Base-by-base conservation (phyloP, 257 asterid genomes). In the Datura wrightii region DNA sequence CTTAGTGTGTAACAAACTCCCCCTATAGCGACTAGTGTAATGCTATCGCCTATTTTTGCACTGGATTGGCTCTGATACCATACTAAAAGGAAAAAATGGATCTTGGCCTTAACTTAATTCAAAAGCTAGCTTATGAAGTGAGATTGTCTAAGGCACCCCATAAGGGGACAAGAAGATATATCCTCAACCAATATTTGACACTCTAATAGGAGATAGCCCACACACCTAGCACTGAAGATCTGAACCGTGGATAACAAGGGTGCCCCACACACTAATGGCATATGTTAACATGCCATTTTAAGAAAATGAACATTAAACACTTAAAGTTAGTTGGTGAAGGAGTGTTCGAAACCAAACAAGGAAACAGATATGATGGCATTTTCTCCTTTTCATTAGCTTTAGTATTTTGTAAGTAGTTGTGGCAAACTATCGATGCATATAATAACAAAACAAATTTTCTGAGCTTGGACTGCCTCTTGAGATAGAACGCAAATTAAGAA, bases 81-180 rank as follows among this genome's bases (percentile, higher is more conserved):
- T 19, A 58, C 80, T n/a, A 46, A 44, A 46, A 31, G 8, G 70
- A 10, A 63, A 46, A 31, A 44, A 10, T 19, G 36, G 80, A 24
- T 44, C 18, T 2, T 72, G 41, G 41, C n/a, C 58, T n/a, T 44
- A 70, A 70, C 58, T n/a, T 44, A 13, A 44, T 7, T 46, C 55
- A 71, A 71, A 71, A 44, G 79, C 79, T 71, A 71, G 18, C 10
- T 72, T 72, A 5, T 72, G 58, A 46, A 10, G 80, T 46, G 80
- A 72, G n/a, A 24, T 72, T 72, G 80, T 72, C 19, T 6, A 46
- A 44, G 58, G 58, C 56, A 34, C 8, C 55, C 56, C 56, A 71
- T 71, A 11, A 48, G 18, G 19, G n/a, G 41, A 44, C 80, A 10
- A 71, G 15, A 71, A 5, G n/a, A 13, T 71, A 19, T 71, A 9